These are phyloP conservation scores for Salix koriyanagi DNA, from an alignment of 345 rosid species.

Conservation along the genomic window DNA sequence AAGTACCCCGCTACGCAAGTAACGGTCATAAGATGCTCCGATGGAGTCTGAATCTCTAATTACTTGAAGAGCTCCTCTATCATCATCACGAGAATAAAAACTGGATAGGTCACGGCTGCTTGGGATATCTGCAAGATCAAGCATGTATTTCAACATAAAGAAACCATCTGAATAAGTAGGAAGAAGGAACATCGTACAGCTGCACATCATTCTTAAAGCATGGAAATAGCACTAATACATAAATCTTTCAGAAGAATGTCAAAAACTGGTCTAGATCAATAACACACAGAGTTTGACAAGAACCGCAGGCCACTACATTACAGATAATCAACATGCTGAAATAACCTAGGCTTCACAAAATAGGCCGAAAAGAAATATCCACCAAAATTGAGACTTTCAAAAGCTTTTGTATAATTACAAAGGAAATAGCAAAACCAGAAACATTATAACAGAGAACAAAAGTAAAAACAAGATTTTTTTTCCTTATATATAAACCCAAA, in stretches of 20 bases:
- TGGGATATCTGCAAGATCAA: constrained; percentile 35
- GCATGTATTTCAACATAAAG: constrained; percentile 11
- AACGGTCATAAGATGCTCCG: constrained; percentile 60
- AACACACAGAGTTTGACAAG: not conserved
- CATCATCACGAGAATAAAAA: constrained; percentile 49
- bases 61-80: constrained; percentile 40
- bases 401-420: not conserved
- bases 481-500: not conserved
- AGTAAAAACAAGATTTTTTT: not conserved
- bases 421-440: not conserved
- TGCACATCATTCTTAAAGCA: not conserved
- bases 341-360: not conserved
- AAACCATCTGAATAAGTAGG: not conserved
- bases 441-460: not conserved
- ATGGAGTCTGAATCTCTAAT: constrained; percentile 49
- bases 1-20: constrained; percentile 47
- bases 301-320: not conserved
- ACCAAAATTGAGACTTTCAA: not conserved
- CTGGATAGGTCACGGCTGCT: constrained; percentile 39
- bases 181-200: not conserved
- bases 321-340: not conserved
- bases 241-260: too few species aligned
- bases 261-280: too few species aligned
- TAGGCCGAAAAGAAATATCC: not conserved
- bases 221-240: not conserved